A percentile compares a stretch with the other conserved stretches of the same genome.
Evolutionary conservation across 208 protist species (phyloP).

Genomic region (Trypanosoma scelopori): DNA sequence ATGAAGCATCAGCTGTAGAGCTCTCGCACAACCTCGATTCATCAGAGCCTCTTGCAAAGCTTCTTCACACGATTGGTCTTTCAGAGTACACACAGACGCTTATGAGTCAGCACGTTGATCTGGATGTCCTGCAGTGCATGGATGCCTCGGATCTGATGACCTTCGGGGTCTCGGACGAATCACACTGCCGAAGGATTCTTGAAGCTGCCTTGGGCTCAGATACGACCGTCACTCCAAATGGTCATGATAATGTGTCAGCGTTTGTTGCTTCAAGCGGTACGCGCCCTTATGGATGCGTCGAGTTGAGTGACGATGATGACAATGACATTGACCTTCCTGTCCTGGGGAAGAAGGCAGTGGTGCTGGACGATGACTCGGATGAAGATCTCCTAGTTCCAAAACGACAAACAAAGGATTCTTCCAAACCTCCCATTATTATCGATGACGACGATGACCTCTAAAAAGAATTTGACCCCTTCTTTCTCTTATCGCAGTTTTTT

Average conservation of each 20-base stretch:
- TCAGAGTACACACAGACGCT: constrained; percentile 19
- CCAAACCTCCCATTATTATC: constrained; percentile 15
- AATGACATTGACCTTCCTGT: constrained; percentile 12
- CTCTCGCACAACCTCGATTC: neutral
- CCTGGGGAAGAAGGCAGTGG: neutral
- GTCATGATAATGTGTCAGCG: neutral
- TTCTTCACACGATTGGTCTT: constrained; percentile 25
- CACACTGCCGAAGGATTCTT: constrained; percentile 26
- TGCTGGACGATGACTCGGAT: constrained; percentile 27
- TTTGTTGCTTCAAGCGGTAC: neutral
- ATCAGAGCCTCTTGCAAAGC: constrained; percentile 19
- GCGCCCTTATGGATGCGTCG: neutral
- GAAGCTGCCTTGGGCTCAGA: constrained; percentile 16
- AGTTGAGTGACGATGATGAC: constrained; percentile 9
- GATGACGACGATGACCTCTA: constrained; percentile 27
- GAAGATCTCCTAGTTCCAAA: constrained; percentile 15
- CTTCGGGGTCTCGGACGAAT: constrained; percentile 24
- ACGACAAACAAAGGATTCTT: neutral
- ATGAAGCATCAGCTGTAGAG: neutral
- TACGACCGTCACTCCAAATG: neutral
- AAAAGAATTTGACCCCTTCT: neutral
- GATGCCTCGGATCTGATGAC: constrained; percentile 29
- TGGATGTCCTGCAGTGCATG: constrained; percentile 31
- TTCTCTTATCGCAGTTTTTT: constrained; percentile 3
- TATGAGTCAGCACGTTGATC: constrained; percentile 27